Base-by-base conservation (phyloP, 768 basidiomycete species). In the Termitomyces sp. region DNA sequence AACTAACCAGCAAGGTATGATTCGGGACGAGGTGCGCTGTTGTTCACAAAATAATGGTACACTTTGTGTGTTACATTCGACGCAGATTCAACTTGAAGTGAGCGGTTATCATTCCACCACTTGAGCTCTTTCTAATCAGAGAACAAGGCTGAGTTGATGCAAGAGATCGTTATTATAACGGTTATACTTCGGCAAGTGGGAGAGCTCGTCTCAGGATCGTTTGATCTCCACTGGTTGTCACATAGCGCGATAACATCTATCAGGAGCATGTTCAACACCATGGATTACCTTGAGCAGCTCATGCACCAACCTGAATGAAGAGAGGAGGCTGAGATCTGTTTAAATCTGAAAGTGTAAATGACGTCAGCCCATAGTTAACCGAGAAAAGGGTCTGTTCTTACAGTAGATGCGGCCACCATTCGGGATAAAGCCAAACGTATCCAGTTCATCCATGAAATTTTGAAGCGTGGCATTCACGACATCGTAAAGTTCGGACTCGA, bases 381-480 rank as follows among this genome's bases (percentile, higher is more conserved):
- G 8, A 1, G 48, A 8, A 41, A 22, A 24, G 63, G 24, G 54
- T 40, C 14, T 21, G 55, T 19, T 53, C 70, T 47, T 62, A 87
- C 87, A 97, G 64, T 97, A 97, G 49, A 90, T 92, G 11, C 93
- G 79, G 3, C 93, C 94, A 7, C 95, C 95, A 63, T 97, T 98
- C 1, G 95, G 95, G 58, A 98, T 87, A 73, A 97, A 98, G 0
- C 94, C 95, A 62, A 90, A 83, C 22, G 67, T 65, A 40, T 88
- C 83, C 45, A 98, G 74, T 66, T 96, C 87, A 64, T 98, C 94
- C 93, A 97, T 94, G 65, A 98, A 97, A 72, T 97, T 96, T 59
- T 90, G 83, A 34, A 97, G 73, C 0, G 93, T 90, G 11, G 76
- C 82, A 59, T 90, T 89, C 55, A 80, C 88, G 51, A 90, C 77